Percentiles rank a stretch among this genome's conserved stretches.
These are phyloP conservation scores for Gremmenia infestans DNA, from an alignment of 2,329 filamentous ascomycete species.

Conservation along the genomic window DNA sequence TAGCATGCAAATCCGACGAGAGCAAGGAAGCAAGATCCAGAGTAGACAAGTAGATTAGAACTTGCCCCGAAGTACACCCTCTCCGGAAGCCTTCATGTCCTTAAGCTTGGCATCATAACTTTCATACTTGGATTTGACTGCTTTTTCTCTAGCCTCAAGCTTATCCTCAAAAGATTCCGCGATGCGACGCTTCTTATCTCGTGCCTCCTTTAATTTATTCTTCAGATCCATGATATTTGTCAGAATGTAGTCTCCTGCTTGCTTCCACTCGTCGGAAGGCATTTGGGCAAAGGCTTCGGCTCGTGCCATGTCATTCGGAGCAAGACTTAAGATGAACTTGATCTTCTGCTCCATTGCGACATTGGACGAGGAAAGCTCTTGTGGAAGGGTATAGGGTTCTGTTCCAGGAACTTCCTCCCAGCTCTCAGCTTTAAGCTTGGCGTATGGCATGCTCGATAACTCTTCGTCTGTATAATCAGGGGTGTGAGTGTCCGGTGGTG, in stretches of 20 bases:
- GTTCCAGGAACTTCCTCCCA: slow-evolving; percentile 15
- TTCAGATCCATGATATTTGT: slow-evolving; percentile 22
- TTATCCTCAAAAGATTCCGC: slow-evolving; percentile 24
- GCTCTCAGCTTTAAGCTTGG: slow-evolving; percentile 15
- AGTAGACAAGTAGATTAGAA: slow-evolving; percentile 1
- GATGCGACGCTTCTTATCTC: slow-evolving; percentile 23
- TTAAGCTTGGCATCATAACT: slow-evolving; percentile 20
- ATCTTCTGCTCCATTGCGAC: slow-evolving; percentile 17
- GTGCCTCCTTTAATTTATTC: slow-evolving; percentile 19
- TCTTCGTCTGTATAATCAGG: slow-evolving; percentile 17
- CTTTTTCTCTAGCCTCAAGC: slow-evolving; percentile 24
- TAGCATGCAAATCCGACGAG: background rate
- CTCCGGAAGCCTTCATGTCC: slow-evolving; percentile 24
- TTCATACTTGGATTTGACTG: slow-evolving; percentile 20
- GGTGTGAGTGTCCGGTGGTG: background rate
- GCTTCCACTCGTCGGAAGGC: slow-evolving; percentile 28
- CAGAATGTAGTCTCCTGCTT: slow-evolving; percentile 30
- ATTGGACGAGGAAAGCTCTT: slow-evolving; percentile 7
- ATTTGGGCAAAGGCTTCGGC: slow-evolving; percentile 21
- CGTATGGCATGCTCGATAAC: slow-evolving; percentile 22
- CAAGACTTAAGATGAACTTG: slow-evolving; percentile 1
- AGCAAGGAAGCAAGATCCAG: slow-evolving; percentile 1
- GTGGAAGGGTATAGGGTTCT: slow-evolving; percentile 4
- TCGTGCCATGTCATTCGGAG: background rate
- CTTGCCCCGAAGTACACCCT: slow-evolving; percentile 10